phyloP scores from a whole-genome alignment of 495 filamentous ascomycete species.

The Podospora fimiseda region DNA sequence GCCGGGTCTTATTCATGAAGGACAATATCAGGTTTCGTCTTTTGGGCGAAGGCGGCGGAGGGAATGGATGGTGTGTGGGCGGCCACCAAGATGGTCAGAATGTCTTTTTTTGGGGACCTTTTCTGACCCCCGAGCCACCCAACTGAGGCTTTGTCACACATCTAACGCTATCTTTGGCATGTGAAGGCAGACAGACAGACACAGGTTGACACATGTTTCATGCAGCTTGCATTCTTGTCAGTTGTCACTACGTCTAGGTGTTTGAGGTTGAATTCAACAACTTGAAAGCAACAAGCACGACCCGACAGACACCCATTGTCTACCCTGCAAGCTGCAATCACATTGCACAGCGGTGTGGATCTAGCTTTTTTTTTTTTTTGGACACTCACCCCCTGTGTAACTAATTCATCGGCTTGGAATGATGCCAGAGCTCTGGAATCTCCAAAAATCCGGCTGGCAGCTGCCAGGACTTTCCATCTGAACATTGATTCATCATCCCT shows the following conservation, averaged over 20 bases:
- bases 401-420: conserved; percentile 16
- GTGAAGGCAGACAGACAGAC: not conserved
- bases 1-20: not conserved
- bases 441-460: conserved; percentile 7
- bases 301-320: no score
- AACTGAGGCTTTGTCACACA: conserved; percentile 6
- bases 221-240: conserved; percentile 2
- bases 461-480: not conserved
- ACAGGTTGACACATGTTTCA: conserved; percentile 8
- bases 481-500: not conserved
- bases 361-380: conserved; percentile 6
- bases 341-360: conserved; percentile 10
- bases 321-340: not conserved
- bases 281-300: not conserved
- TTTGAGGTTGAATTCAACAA: not conserved
- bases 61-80: conserved; percentile 1
- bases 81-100: not conserved
- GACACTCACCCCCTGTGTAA: conserved; percentile 7
- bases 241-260: not conserved
- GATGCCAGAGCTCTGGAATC: conserved; percentile 7
- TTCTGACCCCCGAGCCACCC: not conserved
- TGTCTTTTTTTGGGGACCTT: not conserved
- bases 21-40: conserved; percentile 6
- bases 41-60: conserved; percentile 10
- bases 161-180: conserved; percentile 7